phyloP scores from a whole-genome alignment of 345 rosid genomes.

The Euphorbia tirucalli region DNA sequence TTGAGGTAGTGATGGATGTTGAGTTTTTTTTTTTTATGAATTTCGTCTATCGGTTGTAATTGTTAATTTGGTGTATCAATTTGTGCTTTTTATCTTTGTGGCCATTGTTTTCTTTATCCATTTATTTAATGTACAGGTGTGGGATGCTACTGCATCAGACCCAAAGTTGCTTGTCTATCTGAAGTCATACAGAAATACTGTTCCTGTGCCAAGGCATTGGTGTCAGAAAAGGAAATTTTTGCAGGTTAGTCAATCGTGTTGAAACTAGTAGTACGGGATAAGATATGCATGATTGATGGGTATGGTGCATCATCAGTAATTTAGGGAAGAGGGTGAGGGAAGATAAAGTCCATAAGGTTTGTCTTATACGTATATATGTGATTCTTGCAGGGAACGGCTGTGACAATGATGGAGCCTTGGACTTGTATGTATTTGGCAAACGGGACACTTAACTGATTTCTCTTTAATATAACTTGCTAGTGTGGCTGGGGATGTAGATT shows the following conservation, averaged over 20 bases:
- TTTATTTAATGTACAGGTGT: conserved; percentile 56
- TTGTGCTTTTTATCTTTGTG: background rate
- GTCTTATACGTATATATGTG: conserved; percentile 98
- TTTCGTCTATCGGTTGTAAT: background rate
- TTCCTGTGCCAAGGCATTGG: conserved; percentile 99
- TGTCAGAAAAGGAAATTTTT: conserved; percentile 96
- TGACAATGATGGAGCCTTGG: conserved; percentile 85
- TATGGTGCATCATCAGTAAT: conserved; percentile 40
- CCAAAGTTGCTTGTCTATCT: conserved; percentile 91
- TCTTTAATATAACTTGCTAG: conserved; percentile 33
- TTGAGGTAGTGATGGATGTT: conserved; percentile 58
- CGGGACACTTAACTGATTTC: conserved; percentile 45
- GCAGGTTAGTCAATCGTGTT: conserved; percentile 64
- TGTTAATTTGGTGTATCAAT: background rate
- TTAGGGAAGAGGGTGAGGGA: conserved; percentile 54
- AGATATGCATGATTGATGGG: conserved; percentile 46
- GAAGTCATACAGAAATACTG: conserved; percentile 91
- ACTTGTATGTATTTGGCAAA: conserved; percentile 90
- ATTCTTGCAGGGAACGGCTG: conserved; percentile 99
- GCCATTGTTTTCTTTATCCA: background rate
- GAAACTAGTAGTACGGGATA: conserved; percentile 22
- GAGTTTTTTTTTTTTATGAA: background rate
- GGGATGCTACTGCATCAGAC: conserved; percentile 99
- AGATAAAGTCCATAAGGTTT: conserved; percentile 70
- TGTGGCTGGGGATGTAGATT: conserved; percentile 44